A percentile compares a stretch with the other conserved stretches of the same genome.
Evolutionary conservation across 2,329 filamentous ascomycete genomes (phyloP).

Genomic region (Scytalidium sp.): DNA sequence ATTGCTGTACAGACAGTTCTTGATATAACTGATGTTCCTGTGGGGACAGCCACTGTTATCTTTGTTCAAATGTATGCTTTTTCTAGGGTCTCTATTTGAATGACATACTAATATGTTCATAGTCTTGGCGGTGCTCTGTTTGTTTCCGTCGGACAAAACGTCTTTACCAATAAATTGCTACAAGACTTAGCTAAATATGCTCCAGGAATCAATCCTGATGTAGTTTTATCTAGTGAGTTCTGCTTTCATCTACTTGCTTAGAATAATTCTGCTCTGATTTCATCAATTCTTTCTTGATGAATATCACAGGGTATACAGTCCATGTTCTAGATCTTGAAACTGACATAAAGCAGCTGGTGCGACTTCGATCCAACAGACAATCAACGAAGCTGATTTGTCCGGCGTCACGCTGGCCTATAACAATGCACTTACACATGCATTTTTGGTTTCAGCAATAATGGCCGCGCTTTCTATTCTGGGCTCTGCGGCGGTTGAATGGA

Average conservation of each 20-base stretch:
- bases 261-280: too few species aligned
- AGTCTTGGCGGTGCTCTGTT: constrained; percentile 38
- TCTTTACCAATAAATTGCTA: constrained; percentile 33
- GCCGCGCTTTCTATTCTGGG: constrained; percentile 43
- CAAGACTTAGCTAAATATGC: neutral
- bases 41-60: constrained; percentile 36
- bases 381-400: constrained; percentile 46
- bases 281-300: too few species aligned
- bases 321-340: constrained; percentile 33
- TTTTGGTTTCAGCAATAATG: constrained; percentile 52
- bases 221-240: too few species aligned
- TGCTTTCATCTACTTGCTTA: too few species aligned
- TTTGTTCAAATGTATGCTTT: constrained; percentile 43
- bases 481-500: constrained; percentile 45
- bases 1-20: constrained; percentile 17
- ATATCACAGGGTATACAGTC: too few species aligned
- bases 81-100: too few species aligned
- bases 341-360: constrained; percentile 41
- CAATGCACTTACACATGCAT: constrained; percentile 48
- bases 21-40: constrained; percentile 31
- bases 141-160: constrained; percentile 37
- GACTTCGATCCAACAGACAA: constrained; percentile 54
- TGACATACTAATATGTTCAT: too few species aligned
- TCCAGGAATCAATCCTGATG: constrained; percentile 10
- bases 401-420: constrained; percentile 61